phyloP scores from a whole-genome alignment of 148 eudicot genomes.

The Arbutus unedo region DNA sequence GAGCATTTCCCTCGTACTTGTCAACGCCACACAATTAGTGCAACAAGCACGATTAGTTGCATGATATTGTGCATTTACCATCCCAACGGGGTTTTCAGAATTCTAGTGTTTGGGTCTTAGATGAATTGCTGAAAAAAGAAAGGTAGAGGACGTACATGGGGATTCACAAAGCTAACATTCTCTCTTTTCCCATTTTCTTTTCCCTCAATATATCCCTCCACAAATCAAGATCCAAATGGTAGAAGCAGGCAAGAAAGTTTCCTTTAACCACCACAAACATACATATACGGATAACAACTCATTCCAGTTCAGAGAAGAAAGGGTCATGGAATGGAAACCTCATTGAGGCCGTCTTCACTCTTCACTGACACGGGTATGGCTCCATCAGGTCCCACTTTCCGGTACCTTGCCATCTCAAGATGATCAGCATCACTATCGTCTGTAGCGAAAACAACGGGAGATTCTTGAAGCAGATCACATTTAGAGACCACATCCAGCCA shows the following conservation, averaged over 20 bases:
- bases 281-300: no score
- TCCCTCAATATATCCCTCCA: neutral
- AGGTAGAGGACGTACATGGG: neutral
- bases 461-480: conserved; percentile 63
- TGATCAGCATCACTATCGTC: conserved; percentile 52
- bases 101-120: neutral
- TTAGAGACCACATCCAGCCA: conserved; percentile 98
- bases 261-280: neutral
- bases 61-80: neutral
- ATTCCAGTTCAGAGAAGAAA: conserved; percentile 4
- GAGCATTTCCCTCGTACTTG: neutral
- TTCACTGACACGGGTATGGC: conserved; percentile 76
- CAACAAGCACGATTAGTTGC: neutral
- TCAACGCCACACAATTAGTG: neutral
- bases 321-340: conserved; percentile 42
- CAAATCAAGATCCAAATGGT: conserved; percentile 5
- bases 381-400: conserved; percentile 74
- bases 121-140: neutral
- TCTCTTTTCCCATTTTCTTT: neutral
- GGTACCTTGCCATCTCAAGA: conserved; percentile 61
- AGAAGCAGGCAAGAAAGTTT: neutral
- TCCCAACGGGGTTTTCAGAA: neutral
- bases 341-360: conserved; percentile 62
- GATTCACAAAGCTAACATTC: neutral
- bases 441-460: conserved; percentile 50